A percentile compares a stretch with the other conserved stretches of the same genome.
Conservation (phyloP, 305 asterid genomes). For the Fraxinus greggii region DNA sequence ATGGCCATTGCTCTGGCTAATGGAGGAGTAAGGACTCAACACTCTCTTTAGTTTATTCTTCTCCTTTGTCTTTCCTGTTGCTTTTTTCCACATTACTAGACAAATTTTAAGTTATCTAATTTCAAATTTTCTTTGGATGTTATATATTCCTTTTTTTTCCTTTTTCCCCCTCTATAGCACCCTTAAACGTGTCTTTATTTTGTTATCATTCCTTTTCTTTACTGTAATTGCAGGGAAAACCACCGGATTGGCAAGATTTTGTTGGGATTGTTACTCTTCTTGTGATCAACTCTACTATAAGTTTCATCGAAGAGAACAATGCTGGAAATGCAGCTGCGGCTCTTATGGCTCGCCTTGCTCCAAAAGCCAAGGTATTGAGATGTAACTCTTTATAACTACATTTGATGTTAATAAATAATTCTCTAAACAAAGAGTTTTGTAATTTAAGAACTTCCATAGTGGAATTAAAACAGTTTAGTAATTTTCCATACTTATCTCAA, state of each 20-base stretch:
- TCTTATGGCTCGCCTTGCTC: slow-evolving; percentile 77
- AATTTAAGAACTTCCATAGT: neutral
- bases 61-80: neutral
- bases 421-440: neutral
- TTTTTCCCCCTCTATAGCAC: neutral
- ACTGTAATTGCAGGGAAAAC: slow-evolving; percentile 41
- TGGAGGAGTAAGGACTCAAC: slow-evolving; percentile 50
- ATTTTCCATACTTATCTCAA: neutral
- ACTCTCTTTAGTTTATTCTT: neutral
- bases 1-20: slow-evolving; percentile 69
- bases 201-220: neutral
- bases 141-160: neutral
- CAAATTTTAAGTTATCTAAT: neutral
- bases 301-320: slow-evolving; percentile 70
- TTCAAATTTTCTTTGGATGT: neutral
- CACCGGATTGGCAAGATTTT: slow-evolving; percentile 68
- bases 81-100: neutral
- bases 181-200: neutral
- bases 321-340: slow-evolving; percentile 79
- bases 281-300: slow-evolving; percentile 61
- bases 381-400: neutral
- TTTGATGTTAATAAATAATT: too few relatives aligned
- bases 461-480: neutral
- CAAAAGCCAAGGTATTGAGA: slow-evolving; percentile 54
- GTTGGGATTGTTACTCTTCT: slow-evolving; percentile 61